phyloP scores from a whole-genome alignment of 225 moss, liverwort and hornwort species.

The Marchantia polymorpha region DNA sequence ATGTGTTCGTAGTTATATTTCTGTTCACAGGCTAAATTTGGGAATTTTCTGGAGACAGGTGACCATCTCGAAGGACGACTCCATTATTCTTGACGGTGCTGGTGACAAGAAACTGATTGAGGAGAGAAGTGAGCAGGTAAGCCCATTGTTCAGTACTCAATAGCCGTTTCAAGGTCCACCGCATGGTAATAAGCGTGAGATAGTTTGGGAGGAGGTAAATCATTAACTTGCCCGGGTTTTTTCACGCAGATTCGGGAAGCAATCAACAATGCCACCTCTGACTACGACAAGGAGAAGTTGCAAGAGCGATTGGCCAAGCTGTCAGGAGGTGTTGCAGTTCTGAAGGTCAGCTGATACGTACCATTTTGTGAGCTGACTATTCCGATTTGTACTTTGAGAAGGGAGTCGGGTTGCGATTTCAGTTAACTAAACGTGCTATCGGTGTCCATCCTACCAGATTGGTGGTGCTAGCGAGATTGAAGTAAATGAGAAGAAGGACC shows the following conservation, averaged over 20 bases:
- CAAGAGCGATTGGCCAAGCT: slow-evolving; percentile 91
- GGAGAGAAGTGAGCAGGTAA: slow-evolving; percentile 79
- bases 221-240: background rate
- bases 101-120: slow-evolving; percentile 77
- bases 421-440: background rate
- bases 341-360: slow-evolving; percentile 52
- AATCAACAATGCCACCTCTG: slow-evolving; percentile 69
- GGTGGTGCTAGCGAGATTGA: slow-evolving; percentile 93
- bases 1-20: background rate
- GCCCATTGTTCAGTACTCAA: too few relatives aligned
- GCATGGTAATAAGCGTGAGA: too few relatives aligned
- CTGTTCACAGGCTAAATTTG: background rate
- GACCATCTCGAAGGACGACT: slow-evolving; percentile 86
- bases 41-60: slow-evolving; percentile 29
- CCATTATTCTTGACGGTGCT: slow-evolving; percentile 79
- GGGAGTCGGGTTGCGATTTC: background rate
- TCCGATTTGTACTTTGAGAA: background rate
- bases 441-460: slow-evolving; percentile 44
- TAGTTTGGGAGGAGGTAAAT: too few relatives aligned
- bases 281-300: slow-evolving; percentile 94
- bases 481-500: slow-evolving; percentile 94
- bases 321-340: slow-evolving; percentile 95
- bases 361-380: too few relatives aligned
- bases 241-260: slow-evolving; percentile 75
- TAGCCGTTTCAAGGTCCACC: too few relatives aligned